These are phyloP conservation scores for Pseudozyma pruni DNA, from an alignment of 1,284 basidiomycete species.

Conservation along the genomic window DNA sequence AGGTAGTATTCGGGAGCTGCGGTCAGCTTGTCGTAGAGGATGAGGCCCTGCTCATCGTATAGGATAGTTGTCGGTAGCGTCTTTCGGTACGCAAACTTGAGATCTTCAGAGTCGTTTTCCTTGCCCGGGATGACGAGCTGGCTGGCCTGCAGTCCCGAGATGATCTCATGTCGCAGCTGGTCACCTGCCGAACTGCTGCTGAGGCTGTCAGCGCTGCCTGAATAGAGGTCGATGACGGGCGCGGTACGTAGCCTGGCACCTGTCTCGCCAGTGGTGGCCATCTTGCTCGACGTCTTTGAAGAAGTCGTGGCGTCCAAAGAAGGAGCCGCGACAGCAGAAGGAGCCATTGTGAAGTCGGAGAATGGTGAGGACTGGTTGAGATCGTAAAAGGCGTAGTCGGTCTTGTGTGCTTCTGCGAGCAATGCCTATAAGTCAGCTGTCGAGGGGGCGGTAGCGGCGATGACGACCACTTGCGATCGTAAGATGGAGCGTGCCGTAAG, in stretches of 20 bases:
- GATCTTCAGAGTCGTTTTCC: slow-evolving; percentile 38
- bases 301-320: not conserved
- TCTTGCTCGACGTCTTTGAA: slow-evolving; percentile 13
- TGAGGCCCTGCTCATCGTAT: slow-evolving; percentile 85
- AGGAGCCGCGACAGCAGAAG: slow-evolving; percentile 20
- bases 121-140: slow-evolving; percentile 54
- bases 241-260: slow-evolving; percentile 13
- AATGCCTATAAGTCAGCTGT: too few species aligned
- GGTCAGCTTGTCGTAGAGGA: slow-evolving; percentile 75
- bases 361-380: not conserved
- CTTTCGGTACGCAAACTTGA: slow-evolving; percentile 46
- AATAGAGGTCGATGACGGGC: slow-evolving; percentile 56
- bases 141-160: slow-evolving; percentile 42
- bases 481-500: not conserved
- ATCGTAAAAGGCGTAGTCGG: too few species aligned
- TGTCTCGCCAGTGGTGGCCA: not conserved
- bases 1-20: slow-evolving; percentile 82
- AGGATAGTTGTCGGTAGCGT: slow-evolving; percentile 84
- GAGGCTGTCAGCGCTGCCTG: slow-evolving; percentile 44
- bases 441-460: not conserved
- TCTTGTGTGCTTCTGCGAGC: too few species aligned
- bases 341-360: slow-evolving; percentile 22
- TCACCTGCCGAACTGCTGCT: slow-evolving; percentile 41
- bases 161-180: slow-evolving; percentile 46
- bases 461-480: not conserved